Evolutionary conservation across 169 alveolate species (phyloP).

Genomic region (Perkinsus marinus): DNA sequence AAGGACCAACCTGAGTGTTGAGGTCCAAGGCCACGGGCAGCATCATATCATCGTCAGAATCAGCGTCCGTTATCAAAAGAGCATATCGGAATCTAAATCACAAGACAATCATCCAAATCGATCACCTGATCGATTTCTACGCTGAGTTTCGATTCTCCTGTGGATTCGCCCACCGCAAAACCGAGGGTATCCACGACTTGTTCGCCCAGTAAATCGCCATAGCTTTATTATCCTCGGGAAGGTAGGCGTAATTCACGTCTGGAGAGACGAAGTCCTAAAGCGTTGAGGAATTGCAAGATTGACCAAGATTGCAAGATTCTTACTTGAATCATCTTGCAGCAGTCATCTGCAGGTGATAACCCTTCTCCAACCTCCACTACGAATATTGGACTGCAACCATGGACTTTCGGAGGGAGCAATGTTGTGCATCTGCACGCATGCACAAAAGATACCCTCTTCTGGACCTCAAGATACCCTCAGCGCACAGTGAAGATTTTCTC

Average conservation of each 20-base stretch:
- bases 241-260: background rate
- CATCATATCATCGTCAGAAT: background rate
- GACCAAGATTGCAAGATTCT: background rate
- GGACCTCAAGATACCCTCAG: background rate
- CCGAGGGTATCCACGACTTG: background rate
- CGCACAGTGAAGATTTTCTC: background rate
- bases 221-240: background rate
- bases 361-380: background rate
- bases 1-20: background rate
- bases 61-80: background rate
- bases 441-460: background rate
- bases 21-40: background rate
- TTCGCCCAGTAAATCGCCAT: background rate
- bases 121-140: background rate
- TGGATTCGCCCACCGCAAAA: background rate
- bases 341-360: background rate
- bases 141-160: background rate
- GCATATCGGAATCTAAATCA: background rate
- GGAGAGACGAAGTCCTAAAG: background rate
- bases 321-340: background rate
- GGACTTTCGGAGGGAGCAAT: background rate
- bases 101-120: background rate
- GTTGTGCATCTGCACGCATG: background rate
- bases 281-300: background rate
- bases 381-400: background rate